phyloP scores from a whole-genome alignment of 495 filamentous ascomycete genomes.

The Chaetomidium leptoderma region DNA sequence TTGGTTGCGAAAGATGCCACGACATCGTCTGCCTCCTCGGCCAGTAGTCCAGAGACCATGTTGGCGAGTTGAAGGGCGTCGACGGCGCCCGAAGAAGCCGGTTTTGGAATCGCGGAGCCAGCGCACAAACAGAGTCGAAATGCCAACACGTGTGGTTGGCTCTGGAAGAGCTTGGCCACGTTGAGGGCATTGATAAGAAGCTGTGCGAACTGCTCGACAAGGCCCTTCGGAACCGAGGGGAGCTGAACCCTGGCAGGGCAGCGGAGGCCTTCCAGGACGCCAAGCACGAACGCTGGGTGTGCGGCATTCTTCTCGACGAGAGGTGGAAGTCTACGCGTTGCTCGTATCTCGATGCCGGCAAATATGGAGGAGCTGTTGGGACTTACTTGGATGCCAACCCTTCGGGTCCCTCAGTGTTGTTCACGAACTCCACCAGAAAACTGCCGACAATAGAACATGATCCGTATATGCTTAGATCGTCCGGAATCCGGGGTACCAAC shows the following conservation, averaged over 20 bases:
- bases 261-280: constrained; percentile 15
- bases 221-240: neutral
- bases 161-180: constrained; percentile 10
- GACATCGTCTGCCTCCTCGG: constrained; percentile 1
- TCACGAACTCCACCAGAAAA: neutral
- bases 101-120: neutral
- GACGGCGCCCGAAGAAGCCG: neutral
- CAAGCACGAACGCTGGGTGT: constrained; percentile 15
- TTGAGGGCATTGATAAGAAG: constrained; percentile 8
- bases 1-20: constrained; percentile 16
- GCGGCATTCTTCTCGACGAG: constrained; percentile 15
- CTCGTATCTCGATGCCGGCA: neutral
- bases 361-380: neutral
- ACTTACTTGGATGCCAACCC: neutral
- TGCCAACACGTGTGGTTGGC: neutral
- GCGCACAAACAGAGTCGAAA: neutral
- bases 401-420: neutral
- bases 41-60: constrained; percentile 11
- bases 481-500: neutral
- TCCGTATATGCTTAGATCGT: neutral
- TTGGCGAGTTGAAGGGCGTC: constrained; percentile 6
- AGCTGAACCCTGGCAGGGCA: neutral
- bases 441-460: neutral
- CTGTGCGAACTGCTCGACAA: constrained; percentile 6
- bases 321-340: constrained; percentile 3